Conservation (phyloP, 2,329 filamentous ascomycete species). For the Penicillium aurantiogriseum region DNA sequence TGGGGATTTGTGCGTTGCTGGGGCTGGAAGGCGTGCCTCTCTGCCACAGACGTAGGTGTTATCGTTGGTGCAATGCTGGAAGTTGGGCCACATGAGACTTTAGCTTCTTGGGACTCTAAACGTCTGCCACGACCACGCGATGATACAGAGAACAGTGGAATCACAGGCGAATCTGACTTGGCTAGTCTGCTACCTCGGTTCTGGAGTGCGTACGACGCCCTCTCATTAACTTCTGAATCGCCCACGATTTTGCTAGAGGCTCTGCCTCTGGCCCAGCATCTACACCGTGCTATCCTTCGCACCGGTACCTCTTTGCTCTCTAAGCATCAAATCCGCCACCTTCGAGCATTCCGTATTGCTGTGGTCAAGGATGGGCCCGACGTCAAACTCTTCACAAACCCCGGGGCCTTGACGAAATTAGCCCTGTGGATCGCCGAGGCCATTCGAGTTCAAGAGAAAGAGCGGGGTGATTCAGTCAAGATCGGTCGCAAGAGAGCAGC, state of each 20-base stretch:
- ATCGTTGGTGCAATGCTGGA: constrained; percentile 89
- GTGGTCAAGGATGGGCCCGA: constrained; percentile 95
- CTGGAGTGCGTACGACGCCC: constrained; percentile 59
- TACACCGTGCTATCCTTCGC: constrained; percentile 88
- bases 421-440: constrained; percentile 94
- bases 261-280: constrained; percentile 78
- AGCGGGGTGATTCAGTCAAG: constrained; percentile 68
- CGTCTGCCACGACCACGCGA: constrained; percentile 25
- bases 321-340: constrained; percentile 89
- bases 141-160: constrained; percentile 18
- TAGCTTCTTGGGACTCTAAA: constrained; percentile 35
- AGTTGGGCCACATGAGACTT: constrained; percentile 60
- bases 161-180: constrained; percentile 27
- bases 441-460: constrained; percentile 81
- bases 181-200: constrained; percentile 49
- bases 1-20: constrained; percentile 98
- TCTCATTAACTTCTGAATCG: constrained; percentile 47
- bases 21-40: constrained; percentile 95
- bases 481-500: constrained; percentile 39
- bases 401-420: constrained; percentile 87
- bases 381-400: constrained; percentile 85
- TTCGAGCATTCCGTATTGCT: constrained; percentile 90
- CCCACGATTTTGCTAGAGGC: constrained; percentile 64
- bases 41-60: constrained; percentile 90
- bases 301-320: constrained; percentile 88